Evolutionary conservation across 2,329 filamentous ascomycete genomes (phyloP), one percentile per base, ranked within the genome.

Genomic region (Verticillium zaregamsianum): DNA sequence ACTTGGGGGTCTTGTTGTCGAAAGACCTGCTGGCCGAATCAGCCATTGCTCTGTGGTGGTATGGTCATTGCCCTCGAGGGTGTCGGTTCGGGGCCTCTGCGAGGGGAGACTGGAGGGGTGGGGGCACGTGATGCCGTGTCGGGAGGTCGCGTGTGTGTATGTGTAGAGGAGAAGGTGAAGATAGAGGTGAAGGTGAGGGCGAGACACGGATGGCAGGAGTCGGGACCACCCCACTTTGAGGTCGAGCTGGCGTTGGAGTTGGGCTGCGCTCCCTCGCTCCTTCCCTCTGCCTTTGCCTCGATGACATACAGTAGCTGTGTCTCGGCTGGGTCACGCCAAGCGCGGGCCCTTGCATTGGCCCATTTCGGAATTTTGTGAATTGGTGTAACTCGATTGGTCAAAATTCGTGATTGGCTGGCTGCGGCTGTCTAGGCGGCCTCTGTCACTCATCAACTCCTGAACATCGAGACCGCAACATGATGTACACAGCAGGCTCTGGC

Each of bases 21-120:
- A 60, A 59, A 55, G 59, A 62, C 61, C 63, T 66, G 64, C 61
- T 63, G 64, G 63, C 63, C 64, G 63, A 65, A 61, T 66, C 64
- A 65, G 64, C 64, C 64, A 66, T 66, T 59, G 61, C 64, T 65
- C 59, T 40, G 61, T 59, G 57, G 59, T 59, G 56, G 37, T 61
- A 65, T 63, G 61, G 59, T 56, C 57, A 64, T 64, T 66, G 60
- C 63, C 61, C 25, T 39, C 23, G 25, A 20, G 57, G 40, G 58
- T 49, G 40, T 11, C n/a, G 40, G 7, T 49, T 6, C n/a, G 15
- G 40, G 8, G 17, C 40, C 40, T 49, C 9, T 9, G 40, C 6
- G 40, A n/a, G 40, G 32, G 31, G 11, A 8, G 32, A 23, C 6
- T n/a, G 54, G n/a, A 23, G 31, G 31, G 55, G 31, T 23, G 15